Percentiles rank a stretch among this genome's conserved stretches.
Evolutionary conservation across 140 eudicot genomes (phyloP).

Genomic region (Senecio squalidus): DNA sequence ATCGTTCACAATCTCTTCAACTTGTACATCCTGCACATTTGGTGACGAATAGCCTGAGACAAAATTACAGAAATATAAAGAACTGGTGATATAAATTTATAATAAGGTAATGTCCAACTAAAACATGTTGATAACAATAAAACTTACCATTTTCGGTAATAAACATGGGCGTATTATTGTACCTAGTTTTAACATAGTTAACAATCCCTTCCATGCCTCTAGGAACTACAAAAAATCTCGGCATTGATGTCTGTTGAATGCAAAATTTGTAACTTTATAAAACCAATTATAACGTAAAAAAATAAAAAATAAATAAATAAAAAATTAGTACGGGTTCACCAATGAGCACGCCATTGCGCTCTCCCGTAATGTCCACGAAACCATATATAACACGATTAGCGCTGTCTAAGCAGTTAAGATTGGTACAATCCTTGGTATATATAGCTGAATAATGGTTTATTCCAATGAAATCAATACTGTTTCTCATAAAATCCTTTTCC

Average conservation of each 20-base stretch:
- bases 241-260: constrained; percentile 44
- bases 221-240: constrained; percentile 64
- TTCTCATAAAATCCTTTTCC: constrained; percentile 43
- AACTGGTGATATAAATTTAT: background rate
- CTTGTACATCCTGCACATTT: constrained; percentile 16
- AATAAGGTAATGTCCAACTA: background rate
- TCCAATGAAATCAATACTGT: constrained; percentile 68
- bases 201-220: constrained; percentile 70
- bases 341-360: constrained; percentile 57
- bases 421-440: constrained; percentile 59
- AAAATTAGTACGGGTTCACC: constrained; percentile 37
- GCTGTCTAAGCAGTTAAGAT: constrained; percentile 37
- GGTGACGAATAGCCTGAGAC: constrained; percentile 35
- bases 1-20: constrained; percentile 42
- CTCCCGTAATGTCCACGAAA: constrained; percentile 30
- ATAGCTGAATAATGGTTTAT: constrained; percentile 69
- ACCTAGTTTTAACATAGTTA: constrained; percentile 49
- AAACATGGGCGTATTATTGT: constrained; percentile 59
- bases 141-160: constrained; percentile 77
- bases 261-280: constrained; percentile 8
- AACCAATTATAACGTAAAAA: background rate
- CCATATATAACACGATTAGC: constrained; percentile 44
- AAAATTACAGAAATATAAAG: background rate
- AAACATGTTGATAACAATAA: background rate
- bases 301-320: background rate